phyloP scores from a whole-genome alignment of 352 stramenopile species.

The Phytophthora cajani region DNA sequence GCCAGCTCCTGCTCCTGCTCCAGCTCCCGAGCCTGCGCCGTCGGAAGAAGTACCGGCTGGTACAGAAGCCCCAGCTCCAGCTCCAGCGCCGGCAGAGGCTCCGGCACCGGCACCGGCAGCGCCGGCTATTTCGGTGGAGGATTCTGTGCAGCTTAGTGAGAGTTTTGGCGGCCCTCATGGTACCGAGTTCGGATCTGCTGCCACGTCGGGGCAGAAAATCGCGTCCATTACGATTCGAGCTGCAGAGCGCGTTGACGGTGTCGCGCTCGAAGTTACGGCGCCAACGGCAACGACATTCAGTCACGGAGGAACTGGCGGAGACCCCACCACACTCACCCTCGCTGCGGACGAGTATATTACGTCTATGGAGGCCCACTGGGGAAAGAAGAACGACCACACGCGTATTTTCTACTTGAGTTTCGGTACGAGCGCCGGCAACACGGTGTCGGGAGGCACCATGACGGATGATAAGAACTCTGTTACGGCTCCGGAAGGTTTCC shows the following conservation, averaged over 20 bases:
- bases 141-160: conserved; percentile 15
- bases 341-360: conserved; percentile 6
- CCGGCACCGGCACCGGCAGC: neutral
- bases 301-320: conserved; percentile 8
- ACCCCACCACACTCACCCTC: neutral
- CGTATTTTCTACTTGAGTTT: conserved; percentile 21
- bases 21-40: neutral
- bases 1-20: neutral
- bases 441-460: conserved; percentile 9
- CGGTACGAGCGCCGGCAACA: conserved; percentile 11
- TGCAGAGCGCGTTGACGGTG: conserved; percentile 11
- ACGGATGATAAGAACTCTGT: conserved; percentile 13
- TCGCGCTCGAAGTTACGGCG: conserved; percentile 9
- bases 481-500: conserved; percentile 9
- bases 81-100: neutral
- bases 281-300: conserved; percentile 1
- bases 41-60: neutral
- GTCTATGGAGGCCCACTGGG: conserved; percentile 21
- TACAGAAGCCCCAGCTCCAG: neutral
- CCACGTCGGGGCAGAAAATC: neutral
- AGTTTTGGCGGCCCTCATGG: conserved; percentile 15
- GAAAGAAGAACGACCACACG: conserved; percentile 17
- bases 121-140: conserved; percentile 9
- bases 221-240: conserved; percentile 9
- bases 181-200: conserved; percentile 7